Evolutionary conservation across 2,329 filamentous ascomycete genomes (phyloP).

Genomic region (Ascochyta pisi): DNA sequence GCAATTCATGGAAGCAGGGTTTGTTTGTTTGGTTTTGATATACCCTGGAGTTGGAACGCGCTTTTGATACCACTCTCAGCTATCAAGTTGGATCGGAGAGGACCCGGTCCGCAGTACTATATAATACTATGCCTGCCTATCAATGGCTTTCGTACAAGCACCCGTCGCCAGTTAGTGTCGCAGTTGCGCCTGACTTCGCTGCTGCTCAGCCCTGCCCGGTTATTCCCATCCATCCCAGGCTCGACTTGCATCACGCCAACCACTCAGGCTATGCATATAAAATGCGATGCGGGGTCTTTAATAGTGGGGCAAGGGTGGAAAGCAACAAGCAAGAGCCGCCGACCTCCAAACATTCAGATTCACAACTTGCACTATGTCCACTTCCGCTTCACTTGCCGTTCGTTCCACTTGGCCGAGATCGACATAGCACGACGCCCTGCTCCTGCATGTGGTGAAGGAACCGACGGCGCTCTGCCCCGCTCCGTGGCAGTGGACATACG

Average conservation of each 20-base stretch:
- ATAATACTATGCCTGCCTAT: not conserved
- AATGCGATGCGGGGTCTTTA: conserved; percentile 2
- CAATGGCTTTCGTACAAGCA: not conserved
- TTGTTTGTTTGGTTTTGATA: conserved; percentile 15
- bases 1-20: conserved; percentile 7
- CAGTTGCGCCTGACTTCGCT: not conserved
- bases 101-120: not conserved
- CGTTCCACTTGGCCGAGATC: conserved; percentile 1
- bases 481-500: not conserved
- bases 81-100: not conserved
- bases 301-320: conserved; percentile 3
- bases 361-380: not conserved
- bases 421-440: not conserved
- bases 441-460: not conserved
- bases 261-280: not conserved
- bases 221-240: not conserved
- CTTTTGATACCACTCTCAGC: conserved; percentile 17
- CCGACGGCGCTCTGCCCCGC: conserved; percentile 6
- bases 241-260: not conserved
- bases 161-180: no score
- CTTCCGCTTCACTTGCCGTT: not conserved
- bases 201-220: not conserved
- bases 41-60: conserved; percentile 17
- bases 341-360: not conserved
- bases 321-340: not conserved